These are phyloP conservation scores for Fusarium nodosum DNA, from an alignment of 2,329 filamentous ascomycete species.

Conservation along the genomic window DNA sequence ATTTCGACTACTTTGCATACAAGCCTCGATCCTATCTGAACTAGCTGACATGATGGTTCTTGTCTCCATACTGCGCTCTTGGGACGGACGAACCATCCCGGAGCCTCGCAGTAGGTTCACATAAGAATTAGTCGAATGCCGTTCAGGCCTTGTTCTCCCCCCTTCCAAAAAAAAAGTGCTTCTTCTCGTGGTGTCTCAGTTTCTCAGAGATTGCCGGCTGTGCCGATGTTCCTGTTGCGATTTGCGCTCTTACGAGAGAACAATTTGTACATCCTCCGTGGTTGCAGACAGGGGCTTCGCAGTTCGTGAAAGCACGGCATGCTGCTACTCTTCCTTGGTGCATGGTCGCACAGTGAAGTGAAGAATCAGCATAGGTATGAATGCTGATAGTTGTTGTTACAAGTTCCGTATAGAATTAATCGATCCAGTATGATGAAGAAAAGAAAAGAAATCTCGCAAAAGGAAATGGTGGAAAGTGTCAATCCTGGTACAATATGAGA, in stretches of 20 bases:
- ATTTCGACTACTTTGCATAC: background rate
- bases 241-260: slow-evolving; percentile 7
- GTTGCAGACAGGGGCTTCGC: slow-evolving; percentile 12
- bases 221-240: slow-evolving; percentile 5
- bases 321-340: slow-evolving; percentile 6
- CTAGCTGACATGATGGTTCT: slow-evolving; percentile 4
- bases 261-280: background rate
- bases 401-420: background rate
- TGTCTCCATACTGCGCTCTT: background rate
- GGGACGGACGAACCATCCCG: background rate
- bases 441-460: slow-evolving; percentile 28
- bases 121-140: slow-evolving; percentile 4
- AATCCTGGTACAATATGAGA: background rate
- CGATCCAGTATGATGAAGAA: background rate
- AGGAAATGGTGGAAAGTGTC: slow-evolving; percentile 7
- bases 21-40: background rate
- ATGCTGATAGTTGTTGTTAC: background rate
- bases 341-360: slow-evolving; percentile 10
- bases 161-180: background rate
- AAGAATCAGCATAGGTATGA: background rate
- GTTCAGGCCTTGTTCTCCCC: slow-evolving; percentile 4
- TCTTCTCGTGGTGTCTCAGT: slow-evolving; percentile 1
- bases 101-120: background rate
- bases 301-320: background rate
- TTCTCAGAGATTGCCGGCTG: slow-evolving; percentile 2